Base-by-base conservation (phyloP, 345 rosid genomes). In the Eucalyptus curtisii region DNA sequence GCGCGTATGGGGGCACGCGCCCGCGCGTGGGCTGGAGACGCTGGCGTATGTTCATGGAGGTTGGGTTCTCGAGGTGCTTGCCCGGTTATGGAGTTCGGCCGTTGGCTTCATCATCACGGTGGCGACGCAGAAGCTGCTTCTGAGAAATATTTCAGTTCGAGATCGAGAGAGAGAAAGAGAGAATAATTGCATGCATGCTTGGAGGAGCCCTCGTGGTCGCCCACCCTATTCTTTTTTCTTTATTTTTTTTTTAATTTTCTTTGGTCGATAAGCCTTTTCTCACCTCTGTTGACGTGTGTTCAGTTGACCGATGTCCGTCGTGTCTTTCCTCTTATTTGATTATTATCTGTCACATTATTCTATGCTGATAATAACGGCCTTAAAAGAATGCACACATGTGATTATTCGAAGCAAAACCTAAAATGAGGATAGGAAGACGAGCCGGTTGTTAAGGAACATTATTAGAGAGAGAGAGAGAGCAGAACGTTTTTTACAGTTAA, bases 1-100 rank as follows among this genome's bases (percentile, higher is more conserved):
- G 40, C 40, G 40, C 49, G 15, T 49, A 0, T 2, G n/a, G 0
- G 1, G 37, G 89, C 24, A 84, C 91, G n/a, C 91, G 88, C 8
- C 90, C 86, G 91, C 92, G 94, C 90, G 91, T 86, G 87, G 92
- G 50, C 61, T 82, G 15, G 90, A n/a, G 93, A 5, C 95, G 90
- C 52, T 90, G 94, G 90, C 97, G 89, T 20, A 88, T 3, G 89
- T 66, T 87, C 92, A 87, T 91, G 42, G 52, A 2, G 22, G 22
- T 17, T 2, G 5, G 17, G 50, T 17, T 0, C 17, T n/a, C 50
- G 0, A 14, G 1, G 17, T 0, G 12, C 30, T 55, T 7, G 55
- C 30, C 1, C 25, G 1, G 19, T 7, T 12, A n/a, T 3, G 25
- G 44, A 4, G 44, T 17, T 22, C 5, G 4, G 0, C 25, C 80